Percentiles rank a stretch among this genome's conserved stretches.
Conservation (phyloP, 768 basidiomycete genomes). For the Gloeostereum incarnatum region DNA sequence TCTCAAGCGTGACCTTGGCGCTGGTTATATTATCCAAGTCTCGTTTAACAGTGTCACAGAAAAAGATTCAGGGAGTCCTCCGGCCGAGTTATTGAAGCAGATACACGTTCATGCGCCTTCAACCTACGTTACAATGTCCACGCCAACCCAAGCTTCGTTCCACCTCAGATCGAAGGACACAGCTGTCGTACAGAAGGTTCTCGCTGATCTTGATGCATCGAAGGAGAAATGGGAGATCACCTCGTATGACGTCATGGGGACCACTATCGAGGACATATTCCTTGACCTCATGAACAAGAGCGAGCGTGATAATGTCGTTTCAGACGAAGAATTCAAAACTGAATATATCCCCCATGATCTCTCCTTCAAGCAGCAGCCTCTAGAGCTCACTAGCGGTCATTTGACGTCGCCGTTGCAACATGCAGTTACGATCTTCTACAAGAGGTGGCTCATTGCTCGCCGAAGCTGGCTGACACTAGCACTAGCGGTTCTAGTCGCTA, state of each 20-base stretch:
- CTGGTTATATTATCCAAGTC: slow-evolving; percentile 61
- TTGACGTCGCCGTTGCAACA: slow-evolving; percentile 50
- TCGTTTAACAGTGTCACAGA: slow-evolving; percentile 27
- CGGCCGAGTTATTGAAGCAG: slow-evolving; percentile 24
- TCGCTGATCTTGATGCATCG: slow-evolving; percentile 43
- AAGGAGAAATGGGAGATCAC: slow-evolving; percentile 24
- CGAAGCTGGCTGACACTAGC: slow-evolving; percentile 62
- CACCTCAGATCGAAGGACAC: slow-evolving; percentile 57
- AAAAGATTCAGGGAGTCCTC: slow-evolving; percentile 13
- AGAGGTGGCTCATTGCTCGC: slow-evolving; percentile 53
- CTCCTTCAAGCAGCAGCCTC: background rate
- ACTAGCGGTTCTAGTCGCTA: slow-evolving; percentile 41
- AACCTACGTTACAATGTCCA: slow-evolving; percentile 29
- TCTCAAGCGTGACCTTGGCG: slow-evolving; percentile 62
- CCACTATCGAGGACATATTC: slow-evolving; percentile 79
- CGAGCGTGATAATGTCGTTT: slow-evolving; percentile 6
- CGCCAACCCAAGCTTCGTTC: slow-evolving; percentile 37
- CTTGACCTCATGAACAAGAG: slow-evolving; percentile 52
- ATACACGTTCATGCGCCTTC: slow-evolving; percentile 38
- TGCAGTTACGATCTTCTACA: slow-evolving; percentile 65
- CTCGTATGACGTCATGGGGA: slow-evolving; percentile 61
- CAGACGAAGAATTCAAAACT: slow-evolving; percentile 10
- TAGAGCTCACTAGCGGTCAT: slow-evolving; percentile 43
- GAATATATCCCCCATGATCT: background rate
- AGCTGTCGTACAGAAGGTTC: slow-evolving; percentile 39